phyloP scores from a whole-genome alignment of 2,329 filamentous ascomycete genomes.

The Xylaria sp. region DNA sequence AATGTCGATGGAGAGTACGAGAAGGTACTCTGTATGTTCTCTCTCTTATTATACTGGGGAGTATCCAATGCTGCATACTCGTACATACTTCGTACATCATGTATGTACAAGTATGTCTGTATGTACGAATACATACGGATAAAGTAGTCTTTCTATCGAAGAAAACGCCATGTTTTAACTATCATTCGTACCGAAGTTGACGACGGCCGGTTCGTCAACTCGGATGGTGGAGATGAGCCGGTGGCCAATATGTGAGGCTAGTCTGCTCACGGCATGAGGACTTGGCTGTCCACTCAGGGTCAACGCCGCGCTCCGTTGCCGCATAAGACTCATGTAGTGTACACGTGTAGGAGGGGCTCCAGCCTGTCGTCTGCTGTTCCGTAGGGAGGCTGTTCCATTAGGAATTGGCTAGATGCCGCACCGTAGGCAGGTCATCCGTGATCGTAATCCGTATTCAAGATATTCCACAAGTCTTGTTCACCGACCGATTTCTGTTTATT shows the following conservation, averaged over 20 bases:
- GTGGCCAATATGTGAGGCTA: background rate
- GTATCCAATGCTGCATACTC: background rate
- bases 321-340: background rate
- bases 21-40: too few relatives aligned
- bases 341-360: background rate
- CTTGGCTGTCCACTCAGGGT: background rate
- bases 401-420: too few relatives aligned
- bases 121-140: background rate
- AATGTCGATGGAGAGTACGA: background rate
- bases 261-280: background rate
- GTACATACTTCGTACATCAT: background rate
- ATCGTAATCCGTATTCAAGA: too few relatives aligned
- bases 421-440: too few relatives aligned
- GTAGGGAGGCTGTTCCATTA: too few relatives aligned
- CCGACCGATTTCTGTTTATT: background rate
- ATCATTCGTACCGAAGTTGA: background rate
- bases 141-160: background rate
- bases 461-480: background rate
- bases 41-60: too few relatives aligned
- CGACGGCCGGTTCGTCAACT: background rate
- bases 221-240: background rate
- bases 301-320: background rate
- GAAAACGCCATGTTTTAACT: background rate
- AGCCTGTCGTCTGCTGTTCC: too few relatives aligned
- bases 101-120: background rate